Base-by-base conservation (phyloP, 1,284 basidiomycete genomes). In the Kwoniella shivajii region DNA sequence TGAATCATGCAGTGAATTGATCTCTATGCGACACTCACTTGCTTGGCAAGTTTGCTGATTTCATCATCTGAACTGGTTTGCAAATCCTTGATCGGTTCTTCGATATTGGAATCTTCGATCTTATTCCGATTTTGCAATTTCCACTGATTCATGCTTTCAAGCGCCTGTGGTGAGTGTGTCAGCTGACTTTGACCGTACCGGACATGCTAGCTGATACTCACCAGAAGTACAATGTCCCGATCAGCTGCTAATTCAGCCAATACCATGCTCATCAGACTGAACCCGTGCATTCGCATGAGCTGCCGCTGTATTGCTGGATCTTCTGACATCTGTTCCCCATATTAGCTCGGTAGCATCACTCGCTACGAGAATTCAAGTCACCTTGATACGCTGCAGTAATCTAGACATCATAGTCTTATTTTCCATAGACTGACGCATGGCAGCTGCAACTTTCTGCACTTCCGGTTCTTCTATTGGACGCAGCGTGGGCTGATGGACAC, bases 241-340 rank as follows among this genome's bases (percentile, higher is more conserved):
- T 98, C 90, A 29, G 84, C 82, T 14, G 77, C 74, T 70, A 92
- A 82, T 68, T 98, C 93, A 3, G 69, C 71, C 30, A 98, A 79
- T 42, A 98, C 82, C 71, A 89, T 92, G 45, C 85, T 88, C 90
- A 98, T 93, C 22, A 95, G 80, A 75, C 88, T 90, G 74, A 96
- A 93, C 1, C 93, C 94, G 75, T 96, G 92, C 70, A 98, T 81
- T 29, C 93, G 88, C 85, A 97, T 90, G 51, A 98, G 82, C 71
- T 92, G 86, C 42, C 91, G 84, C 34, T 94, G 82, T 18, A 92
- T 86, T 0, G 84, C 81, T 41, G 85, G 83, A 57, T 96, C 92
- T 36, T 88, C 86, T 1, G 93, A 95, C 66, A 95, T 87, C 89
- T 93, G 72, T 10, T 22, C 11, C 2, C 14, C 11, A 33, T 16